phyloP scores from a whole-genome alignment of 129 eudicot species.

The Flaveria robusta region DNA sequence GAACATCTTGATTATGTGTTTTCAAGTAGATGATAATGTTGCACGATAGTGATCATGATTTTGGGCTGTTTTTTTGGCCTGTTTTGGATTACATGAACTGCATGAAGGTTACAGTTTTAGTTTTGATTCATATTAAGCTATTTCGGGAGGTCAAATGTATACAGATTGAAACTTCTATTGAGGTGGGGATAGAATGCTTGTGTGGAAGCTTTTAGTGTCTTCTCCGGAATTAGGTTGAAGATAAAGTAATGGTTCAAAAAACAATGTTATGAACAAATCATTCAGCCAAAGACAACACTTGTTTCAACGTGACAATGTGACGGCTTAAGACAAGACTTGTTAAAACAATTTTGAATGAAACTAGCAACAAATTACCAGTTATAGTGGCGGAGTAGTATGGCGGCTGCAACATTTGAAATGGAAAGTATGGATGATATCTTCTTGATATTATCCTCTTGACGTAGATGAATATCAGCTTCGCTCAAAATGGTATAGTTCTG shows the following conservation, averaged over 20 bases:
- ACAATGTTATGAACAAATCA: background rate
- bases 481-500: slow-evolving; percentile 70
- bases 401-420: slow-evolving; percentile 69
- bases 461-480: slow-evolving; percentile 70
- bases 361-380: slow-evolving; percentile 55
- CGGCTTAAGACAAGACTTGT: background rate
- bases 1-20: slow-evolving; percentile 5
- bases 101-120: background rate
- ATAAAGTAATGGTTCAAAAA: slow-evolving; percentile 5
- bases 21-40: background rate
- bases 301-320: background rate
- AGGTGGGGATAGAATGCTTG: background rate
- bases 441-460: slow-evolving; percentile 74
- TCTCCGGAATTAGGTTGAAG: background rate
- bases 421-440: slow-evolving; percentile 78
- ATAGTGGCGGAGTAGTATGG: slow-evolving; percentile 84
- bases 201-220: background rate
- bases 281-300: background rate
- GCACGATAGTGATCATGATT: background rate
- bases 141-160: slow-evolving; percentile 3
- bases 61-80: background rate
- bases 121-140: background rate
- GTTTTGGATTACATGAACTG: background rate
- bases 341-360: background rate
- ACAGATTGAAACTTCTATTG: background rate